Percentiles rank a stretch among this genome's conserved stretches.
These are phyloP conservation scores for Closterium sp. DNA, from an alignment of 139 green algal genomes.

Conservation along the genomic window DNA sequence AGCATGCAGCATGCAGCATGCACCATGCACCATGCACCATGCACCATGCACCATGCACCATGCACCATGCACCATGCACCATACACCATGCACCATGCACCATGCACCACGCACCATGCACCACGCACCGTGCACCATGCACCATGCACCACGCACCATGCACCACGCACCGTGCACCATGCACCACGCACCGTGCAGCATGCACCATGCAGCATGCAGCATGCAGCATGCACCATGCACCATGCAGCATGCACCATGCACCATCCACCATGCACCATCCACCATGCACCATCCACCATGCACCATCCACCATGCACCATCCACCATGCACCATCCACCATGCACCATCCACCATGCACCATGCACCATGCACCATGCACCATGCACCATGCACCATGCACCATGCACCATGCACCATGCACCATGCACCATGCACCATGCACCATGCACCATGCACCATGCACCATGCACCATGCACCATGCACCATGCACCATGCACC, in stretches of 20 bases:
- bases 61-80: slow-evolving; percentile 34
- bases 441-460: too few relatives aligned
- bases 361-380: too few relatives aligned
- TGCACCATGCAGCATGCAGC: slow-evolving; percentile 29
- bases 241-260: slow-evolving; percentile 31
- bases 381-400: too few relatives aligned
- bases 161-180: slow-evolving; percentile 31
- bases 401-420: too few relatives aligned
- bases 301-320: slow-evolving; percentile 31
- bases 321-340: slow-evolving; percentile 21
- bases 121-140: slow-evolving; percentile 25
- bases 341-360: too few relatives aligned
- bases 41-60: slow-evolving; percentile 32
- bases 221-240: slow-evolving; percentile 31
- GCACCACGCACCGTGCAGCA: slow-evolving; percentile 29
- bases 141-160: slow-evolving; percentile 29
- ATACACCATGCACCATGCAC: slow-evolving; percentile 34
- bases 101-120: slow-evolving; percentile 26
- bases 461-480: too few relatives aligned
- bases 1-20: too few relatives aligned
- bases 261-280: slow-evolving; percentile 29
- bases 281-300: slow-evolving; percentile 24
- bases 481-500: too few relatives aligned
- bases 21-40: slow-evolving; percentile 25
- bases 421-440: too few relatives aligned